Base-by-base conservation (phyloP, 1,139 yeast genomes). In the Magnusiomyces fungicola region DNA sequence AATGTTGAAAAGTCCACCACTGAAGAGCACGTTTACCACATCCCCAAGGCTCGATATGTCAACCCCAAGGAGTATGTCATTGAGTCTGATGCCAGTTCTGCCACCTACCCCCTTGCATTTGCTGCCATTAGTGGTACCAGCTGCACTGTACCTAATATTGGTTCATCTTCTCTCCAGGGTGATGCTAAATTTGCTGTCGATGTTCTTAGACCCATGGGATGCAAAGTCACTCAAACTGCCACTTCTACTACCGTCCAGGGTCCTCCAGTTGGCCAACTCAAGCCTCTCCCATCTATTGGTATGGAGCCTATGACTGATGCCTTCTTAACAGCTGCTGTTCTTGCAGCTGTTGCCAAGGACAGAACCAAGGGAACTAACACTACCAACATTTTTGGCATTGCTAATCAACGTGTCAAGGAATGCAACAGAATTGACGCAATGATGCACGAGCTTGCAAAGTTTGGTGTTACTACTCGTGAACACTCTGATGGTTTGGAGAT, bases 261-360 rank as follows among this genome's bases (percentile, higher is more conserved):
- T 40, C 96, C 97, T 9, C 74, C 83, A 29, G 68, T 70, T 38
- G 94, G 95, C 14, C 58, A 69, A 2, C 74, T 92, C 57, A 77
- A 74, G 60, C 88, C 96, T 12, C 72, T 92, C 55, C 72, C 80
- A 14, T 78, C 74, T 55, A 83, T 92, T 52, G 97, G 94, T 65
- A 94, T 92, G 98, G 98, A 92, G 68, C 98, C 98, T 50, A 92
- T 92, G 98, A 92, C 99, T 0, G 99, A 92, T 69, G 98, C 98
- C 0, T 92, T 92, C 66, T 75, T 92, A 63, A 92, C 98, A 21
- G 98, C 98, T 0, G 80, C 96, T 45, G 97, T 94, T 19, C 95
- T 89, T 25, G 98, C 98, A 39, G 97, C 98, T 18, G 78, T 87
- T 39, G 95, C 97, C 3, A 51, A 56, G 14, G 59, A 61, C 14